Base-by-base conservation (phyloP, 345 rosid genomes). In the Eutrema heterophyllum region DNA sequence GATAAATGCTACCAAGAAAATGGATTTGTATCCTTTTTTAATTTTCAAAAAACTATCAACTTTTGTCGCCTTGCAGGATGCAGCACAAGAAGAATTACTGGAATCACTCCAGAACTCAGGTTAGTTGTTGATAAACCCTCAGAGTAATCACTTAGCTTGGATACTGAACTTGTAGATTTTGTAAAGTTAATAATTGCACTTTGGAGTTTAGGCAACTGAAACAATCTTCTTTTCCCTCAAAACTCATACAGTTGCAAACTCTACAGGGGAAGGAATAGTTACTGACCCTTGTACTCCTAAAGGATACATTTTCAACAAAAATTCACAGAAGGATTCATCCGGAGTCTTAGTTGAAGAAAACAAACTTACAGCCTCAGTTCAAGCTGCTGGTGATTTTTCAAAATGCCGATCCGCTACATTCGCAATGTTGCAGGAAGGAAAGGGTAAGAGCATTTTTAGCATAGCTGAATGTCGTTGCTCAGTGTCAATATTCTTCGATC, bases 281-380 rank as follows among this genome's bases (percentile, higher is more conserved):
- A 27, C 69, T 35, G 93, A 94, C 74, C 99, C 99, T 44, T 94
- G 99, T 84, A 81, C 87, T 46, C 99, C 97, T 39, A 88, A 81
- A 82, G 97, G 97, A 4, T 91, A 94, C 80, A 74, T 9, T n/a
- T 30, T 69, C 74, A 76, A 30, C 15, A 49, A 68, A 69, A 4
- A 65, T 36, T 80, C 82, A 56, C 61, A 38, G 61, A 79, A 74
- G 65, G 67, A 75, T 55, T 21, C 21, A 21, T 21, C 21, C 1
- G 21, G 21, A 21, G 21, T 21, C 21, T 21, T 21, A 21, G 21
- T 21, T 21, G 21, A 21, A 21, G 78, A 73, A 64, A 74, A 65
- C 45, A 77, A 72, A 41, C 32, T 70, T 64, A 8, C 75, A 45
- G 68, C 86, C 8, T 40, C 72, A 57, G 69, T 90, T 75, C 76